A percentile compares a stretch with the other conserved stretches of the same genome.
These are phyloP conservation scores for Cytospora schulzeri DNA, from an alignment of 2,329 filamentous ascomycete species.

Conservation along the genomic window DNA sequence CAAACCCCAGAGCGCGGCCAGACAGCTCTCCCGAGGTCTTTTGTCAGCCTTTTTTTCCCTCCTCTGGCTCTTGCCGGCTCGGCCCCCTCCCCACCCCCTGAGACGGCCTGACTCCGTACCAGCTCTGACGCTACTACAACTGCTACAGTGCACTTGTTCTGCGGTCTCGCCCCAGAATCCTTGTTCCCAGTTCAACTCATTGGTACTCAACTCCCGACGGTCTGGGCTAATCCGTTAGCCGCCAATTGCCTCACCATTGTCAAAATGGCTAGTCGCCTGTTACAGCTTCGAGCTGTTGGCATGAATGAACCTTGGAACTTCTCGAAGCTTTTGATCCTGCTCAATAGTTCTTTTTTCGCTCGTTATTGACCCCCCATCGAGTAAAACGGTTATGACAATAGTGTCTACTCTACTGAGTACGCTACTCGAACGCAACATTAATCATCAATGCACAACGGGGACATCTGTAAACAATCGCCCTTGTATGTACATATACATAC, in stretches of 20 bases:
- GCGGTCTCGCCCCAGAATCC: neutral
- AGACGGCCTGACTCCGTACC: neutral
- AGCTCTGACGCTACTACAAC: neutral
- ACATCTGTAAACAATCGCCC: neutral
- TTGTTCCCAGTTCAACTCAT: neutral
- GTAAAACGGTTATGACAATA: too few species aligned
- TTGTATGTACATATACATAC: neutral
- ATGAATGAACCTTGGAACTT: neutral
- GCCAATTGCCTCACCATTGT: neutral
- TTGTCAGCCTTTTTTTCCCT: neutral
- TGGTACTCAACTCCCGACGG: neutral
- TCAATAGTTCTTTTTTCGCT: too few species aligned
- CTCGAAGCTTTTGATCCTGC: neutral
- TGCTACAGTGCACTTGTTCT: too few species aligned
- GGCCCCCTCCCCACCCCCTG: neutral
- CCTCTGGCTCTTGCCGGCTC: neutral
- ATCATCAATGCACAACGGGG: neutral
- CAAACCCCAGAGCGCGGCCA: too few species aligned
- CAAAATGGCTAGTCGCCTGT: neutral
- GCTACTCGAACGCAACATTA: neutral
- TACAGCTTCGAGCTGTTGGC: neutral
- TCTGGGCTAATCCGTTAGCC: neutral
- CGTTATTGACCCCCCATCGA: neutral
- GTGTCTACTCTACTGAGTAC: neutral
- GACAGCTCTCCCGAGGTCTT: too few species aligned